A percentile compares a stretch with the other conserved stretches of the same genome.
Conservation (phyloP, 768 basidiomycete genomes). For the Gloeopeniophorella convolvens region DNA sequence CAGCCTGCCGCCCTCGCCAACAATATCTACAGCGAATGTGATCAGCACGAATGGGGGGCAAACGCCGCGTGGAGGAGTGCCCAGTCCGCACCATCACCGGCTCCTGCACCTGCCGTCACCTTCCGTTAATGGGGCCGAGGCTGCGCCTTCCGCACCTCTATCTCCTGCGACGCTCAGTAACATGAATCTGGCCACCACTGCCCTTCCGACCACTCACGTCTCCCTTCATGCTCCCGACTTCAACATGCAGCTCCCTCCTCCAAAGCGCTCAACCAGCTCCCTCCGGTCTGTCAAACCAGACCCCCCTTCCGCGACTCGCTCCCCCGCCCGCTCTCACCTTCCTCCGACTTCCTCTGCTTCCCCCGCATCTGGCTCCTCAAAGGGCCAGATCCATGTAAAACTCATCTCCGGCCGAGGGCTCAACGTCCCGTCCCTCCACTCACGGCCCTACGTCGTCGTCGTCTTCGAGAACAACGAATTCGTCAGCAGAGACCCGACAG, state of each 20-base stretch:
- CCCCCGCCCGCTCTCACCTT: constrained; percentile 31
- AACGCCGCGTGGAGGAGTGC: constrained; percentile 3
- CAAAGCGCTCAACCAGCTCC: constrained; percentile 30
- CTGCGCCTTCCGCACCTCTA: constrained; percentile 40
- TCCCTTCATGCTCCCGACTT: constrained; percentile 84
- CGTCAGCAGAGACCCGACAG: constrained; percentile 82
- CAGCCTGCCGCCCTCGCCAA: constrained; percentile 1
- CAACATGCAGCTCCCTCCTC: constrained; percentile 60
- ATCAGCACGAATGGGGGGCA: background rate
- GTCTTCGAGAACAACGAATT: constrained; percentile 99
- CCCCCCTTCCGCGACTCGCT: background rate
- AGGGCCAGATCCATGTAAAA: constrained; percentile 90
- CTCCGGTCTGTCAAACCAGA: background rate
- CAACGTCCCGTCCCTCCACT: constrained; percentile 56
- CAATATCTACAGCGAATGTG: constrained; percentile 2
- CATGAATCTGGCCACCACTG: constrained; percentile 38
- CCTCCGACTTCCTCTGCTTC: constrained; percentile 27
- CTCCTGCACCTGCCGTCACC: constrained; percentile 16
- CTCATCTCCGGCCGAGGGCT: constrained; percentile 87
- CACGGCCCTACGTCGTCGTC: constrained; percentile 89
- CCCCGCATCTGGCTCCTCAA: constrained; percentile 32
- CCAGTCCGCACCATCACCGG: constrained; percentile 10
- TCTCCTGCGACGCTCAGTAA: constrained; percentile 39
- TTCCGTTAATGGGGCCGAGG: constrained; percentile 24
- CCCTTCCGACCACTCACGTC: constrained; percentile 52